phyloP scores from a whole-genome alignment of 768 basidiomycete genomes.

The Stropharia rugosoannulata region DNA sequence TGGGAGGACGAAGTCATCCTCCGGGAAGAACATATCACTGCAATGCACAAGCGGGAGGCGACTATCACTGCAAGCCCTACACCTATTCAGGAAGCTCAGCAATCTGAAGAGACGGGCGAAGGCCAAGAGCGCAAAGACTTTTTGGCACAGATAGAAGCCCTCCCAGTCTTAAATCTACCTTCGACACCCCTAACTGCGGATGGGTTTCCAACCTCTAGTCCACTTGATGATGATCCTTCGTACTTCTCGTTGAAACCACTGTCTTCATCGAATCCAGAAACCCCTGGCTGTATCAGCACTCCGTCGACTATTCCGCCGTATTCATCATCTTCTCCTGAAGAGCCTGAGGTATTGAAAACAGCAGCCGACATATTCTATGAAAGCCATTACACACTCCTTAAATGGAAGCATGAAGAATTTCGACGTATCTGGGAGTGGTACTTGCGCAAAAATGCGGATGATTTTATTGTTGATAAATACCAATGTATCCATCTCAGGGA shows the following conservation, averaged over 20 bases:
- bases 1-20: slow-evolving; percentile 89
- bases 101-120: slow-evolving; percentile 9
- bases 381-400: slow-evolving; percentile 66
- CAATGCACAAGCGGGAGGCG: slow-evolving; percentile 40
- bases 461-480: slow-evolving; percentile 90
- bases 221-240: slow-evolving; percentile 21
- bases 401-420: slow-evolving; percentile 85
- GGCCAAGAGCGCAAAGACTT: slow-evolving; percentile 45
- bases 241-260: slow-evolving; percentile 28
- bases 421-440: slow-evolving; percentile 97
- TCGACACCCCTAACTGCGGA: slow-evolving; percentile 45
- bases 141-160: slow-evolving; percentile 66
- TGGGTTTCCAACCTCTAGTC: slow-evolving; percentile 26
- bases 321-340: slow-evolving; percentile 24
- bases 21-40: slow-evolving; percentile 64
- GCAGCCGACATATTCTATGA: slow-evolving; percentile 71
- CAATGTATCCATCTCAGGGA: slow-evolving; percentile 84
- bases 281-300: slow-evolving; percentile 11
- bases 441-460: slow-evolving; percentile 78
- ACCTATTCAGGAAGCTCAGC: slow-evolving; percentile 9
- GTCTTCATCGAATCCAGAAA: slow-evolving; percentile 11
- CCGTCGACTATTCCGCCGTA: slow-evolving; percentile 3
- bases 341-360: slow-evolving; percentile 52
- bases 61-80: slow-evolving; percentile 34
- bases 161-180: slow-evolving; percentile 34